These are phyloP conservation scores for Candida corydali DNA, from an alignment of 805 yeast genomes.

Conservation along the genomic window DNA sequence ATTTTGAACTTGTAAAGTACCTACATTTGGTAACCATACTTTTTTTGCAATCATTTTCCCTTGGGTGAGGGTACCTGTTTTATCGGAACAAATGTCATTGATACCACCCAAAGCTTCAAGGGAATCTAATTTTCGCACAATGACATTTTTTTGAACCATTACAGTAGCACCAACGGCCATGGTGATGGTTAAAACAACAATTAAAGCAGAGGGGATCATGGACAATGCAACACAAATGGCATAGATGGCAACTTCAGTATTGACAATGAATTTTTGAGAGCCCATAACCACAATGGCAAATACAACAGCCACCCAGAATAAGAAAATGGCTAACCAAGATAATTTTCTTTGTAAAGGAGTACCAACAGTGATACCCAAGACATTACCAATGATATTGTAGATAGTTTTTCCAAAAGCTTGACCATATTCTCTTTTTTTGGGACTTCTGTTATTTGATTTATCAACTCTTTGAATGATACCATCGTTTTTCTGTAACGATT, in stretches of 20 bases:
- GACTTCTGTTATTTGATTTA: slow-evolving; percentile 34
- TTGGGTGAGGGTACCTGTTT: slow-evolving; percentile 37
- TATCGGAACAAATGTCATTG: slow-evolving; percentile 38
- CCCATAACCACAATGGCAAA: slow-evolving; percentile 38
- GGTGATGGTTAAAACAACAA: slow-evolving; percentile 36
- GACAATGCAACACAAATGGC: slow-evolving; percentile 39
- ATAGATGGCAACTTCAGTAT: slow-evolving; percentile 33
- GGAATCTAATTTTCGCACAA: slow-evolving; percentile 34
- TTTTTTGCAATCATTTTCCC: slow-evolving; percentile 36
- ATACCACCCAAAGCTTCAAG: slow-evolving; percentile 38
- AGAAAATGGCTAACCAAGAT: slow-evolving; percentile 47
- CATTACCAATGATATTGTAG: slow-evolving; percentile 39
- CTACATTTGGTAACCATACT: slow-evolving; percentile 33
- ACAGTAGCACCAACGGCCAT: slow-evolving; percentile 40
- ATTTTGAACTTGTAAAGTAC: slow-evolving; percentile 29
- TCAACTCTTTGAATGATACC: slow-evolving; percentile 26
- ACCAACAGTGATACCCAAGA: slow-evolving; percentile 44
- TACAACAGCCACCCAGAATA: slow-evolving; percentile 42
- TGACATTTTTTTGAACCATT: slow-evolving; percentile 32
- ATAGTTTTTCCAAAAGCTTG: slow-evolving; percentile 33
- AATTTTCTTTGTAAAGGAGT: slow-evolving; percentile 45
- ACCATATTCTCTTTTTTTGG: slow-evolving; percentile 32
- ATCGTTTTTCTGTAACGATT: slow-evolving; percentile 23
- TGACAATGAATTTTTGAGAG: slow-evolving; percentile 29
- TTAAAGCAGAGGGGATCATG: slow-evolving; percentile 37